phyloP scores from a whole-genome alignment of 768 basidiomycete species.

The Pleurotus tuoliensis region DNA sequence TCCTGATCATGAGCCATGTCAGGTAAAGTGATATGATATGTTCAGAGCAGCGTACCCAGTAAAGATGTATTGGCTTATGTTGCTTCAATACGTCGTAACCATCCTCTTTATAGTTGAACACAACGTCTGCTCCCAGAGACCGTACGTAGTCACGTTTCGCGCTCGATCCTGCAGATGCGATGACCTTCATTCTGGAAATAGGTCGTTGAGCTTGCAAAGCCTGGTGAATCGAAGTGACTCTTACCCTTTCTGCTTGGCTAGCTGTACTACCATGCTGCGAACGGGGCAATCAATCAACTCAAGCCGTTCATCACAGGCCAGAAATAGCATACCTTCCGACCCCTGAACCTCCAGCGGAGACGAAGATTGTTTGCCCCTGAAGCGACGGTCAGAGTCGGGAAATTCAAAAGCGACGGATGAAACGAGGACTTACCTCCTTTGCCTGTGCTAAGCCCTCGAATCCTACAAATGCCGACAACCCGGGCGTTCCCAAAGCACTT shows the following conservation, averaged over 20 bases:
- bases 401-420: not conserved
- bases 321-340: slow-evolving; percentile 15
- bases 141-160: slow-evolving; percentile 45
- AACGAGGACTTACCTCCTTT: slow-evolving; percentile 9
- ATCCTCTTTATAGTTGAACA: slow-evolving; percentile 52
- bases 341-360: slow-evolving; percentile 18
- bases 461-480: slow-evolving; percentile 25
- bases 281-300: not conserved
- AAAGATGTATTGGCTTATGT: slow-evolving; percentile 44
- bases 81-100: slow-evolving; percentile 27
- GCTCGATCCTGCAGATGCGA: slow-evolving; percentile 38
- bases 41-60: slow-evolving; percentile 12
- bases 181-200: slow-evolving; percentile 3
- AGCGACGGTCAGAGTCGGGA: not conserved
- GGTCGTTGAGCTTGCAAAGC: not conserved
- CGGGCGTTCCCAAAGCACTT: slow-evolving; percentile 19
- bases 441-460: slow-evolving; percentile 19
- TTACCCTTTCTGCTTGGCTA: slow-evolving; percentile 6
- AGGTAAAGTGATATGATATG: not conserved
- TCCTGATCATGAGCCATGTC: slow-evolving; percentile 13
- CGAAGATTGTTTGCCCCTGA: slow-evolving; percentile 21
- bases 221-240: not conserved
- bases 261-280: slow-evolving; percentile 13
- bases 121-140: slow-evolving; percentile 42
- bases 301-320: not conserved